phyloP scores from a whole-genome alignment of 1,284 basidiomycete species.

The Pseudomicrostroma phylloplanum region DNA sequence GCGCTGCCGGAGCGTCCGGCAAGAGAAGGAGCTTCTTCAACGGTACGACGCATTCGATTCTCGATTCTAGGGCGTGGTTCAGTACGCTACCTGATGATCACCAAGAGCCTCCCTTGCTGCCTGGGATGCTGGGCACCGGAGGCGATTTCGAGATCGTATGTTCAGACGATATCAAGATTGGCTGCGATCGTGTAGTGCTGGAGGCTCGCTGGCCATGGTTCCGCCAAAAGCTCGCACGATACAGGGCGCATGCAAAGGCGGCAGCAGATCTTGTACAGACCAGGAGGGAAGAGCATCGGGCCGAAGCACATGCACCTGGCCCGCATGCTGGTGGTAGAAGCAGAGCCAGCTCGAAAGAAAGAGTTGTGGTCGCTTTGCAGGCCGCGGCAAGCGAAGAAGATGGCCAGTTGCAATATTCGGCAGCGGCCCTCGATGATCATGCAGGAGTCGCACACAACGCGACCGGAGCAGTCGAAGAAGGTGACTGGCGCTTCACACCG shows the following conservation, averaged over 20 bases:
- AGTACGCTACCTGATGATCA: not conserved
- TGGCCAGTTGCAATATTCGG: not conserved
- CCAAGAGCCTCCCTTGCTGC: not conserved
- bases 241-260: not conserved
- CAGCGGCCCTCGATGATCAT: too few relatives aligned
- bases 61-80: constrained; percentile 5
- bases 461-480: not conserved
- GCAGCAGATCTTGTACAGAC: constrained; percentile 15
- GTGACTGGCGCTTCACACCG: constrained; percentile 57
- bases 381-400: not conserved
- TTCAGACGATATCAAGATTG: constrained; percentile 76
- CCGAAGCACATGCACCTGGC: too few relatives aligned
- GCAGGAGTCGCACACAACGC: not conserved
- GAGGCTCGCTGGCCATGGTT: constrained; percentile 93
- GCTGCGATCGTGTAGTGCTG: constrained; percentile 72
- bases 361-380: not conserved
- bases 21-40: not conserved
- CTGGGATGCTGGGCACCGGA: constrained; percentile 23
- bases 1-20: not conserved
- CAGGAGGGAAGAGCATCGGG: constrained; percentile 5
- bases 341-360: constrained; percentile 15
- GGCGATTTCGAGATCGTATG: constrained; percentile 81
- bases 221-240: constrained; percentile 58
- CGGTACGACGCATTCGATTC: not conserved
- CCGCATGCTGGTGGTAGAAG: constrained; percentile 21